Conservation (phyloP, 2,329 filamentous ascomycete genomes). For the Scopulariopsis brevicaulis region DNA sequence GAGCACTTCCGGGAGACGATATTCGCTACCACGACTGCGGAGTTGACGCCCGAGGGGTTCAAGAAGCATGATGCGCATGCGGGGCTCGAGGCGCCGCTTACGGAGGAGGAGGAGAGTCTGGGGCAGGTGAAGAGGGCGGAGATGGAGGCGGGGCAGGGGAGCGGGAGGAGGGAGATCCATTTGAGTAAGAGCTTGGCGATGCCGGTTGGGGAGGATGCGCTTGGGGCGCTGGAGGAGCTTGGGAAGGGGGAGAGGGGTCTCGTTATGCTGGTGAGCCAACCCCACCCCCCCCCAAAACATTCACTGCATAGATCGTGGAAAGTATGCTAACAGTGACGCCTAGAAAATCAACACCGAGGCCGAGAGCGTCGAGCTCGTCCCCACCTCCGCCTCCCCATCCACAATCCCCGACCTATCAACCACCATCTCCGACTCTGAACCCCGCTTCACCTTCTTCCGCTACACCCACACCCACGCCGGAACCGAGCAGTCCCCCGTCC, state of each 20-base stretch:
- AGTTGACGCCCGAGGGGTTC: conserved; percentile 61
- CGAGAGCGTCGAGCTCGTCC: conserved; percentile 58
- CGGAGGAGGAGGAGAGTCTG: conserved; percentile 63
- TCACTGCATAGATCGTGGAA: background rate
- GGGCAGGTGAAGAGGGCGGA: conserved; percentile 66
- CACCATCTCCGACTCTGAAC: conserved; percentile 55
- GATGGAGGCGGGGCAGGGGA: conserved; percentile 61
- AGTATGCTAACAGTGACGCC: background rate
- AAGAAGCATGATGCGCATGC: conserved; percentile 59
- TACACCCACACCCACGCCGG: conserved; percentile 48
- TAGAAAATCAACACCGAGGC: conserved; percentile 62
- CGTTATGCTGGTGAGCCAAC: conserved; percentile 51
- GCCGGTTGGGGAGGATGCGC: conserved; percentile 50
- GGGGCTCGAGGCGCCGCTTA: conserved; percentile 56
- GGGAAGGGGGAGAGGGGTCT: conserved; percentile 38
- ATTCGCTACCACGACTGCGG: conserved; percentile 58
- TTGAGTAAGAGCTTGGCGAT: conserved; percentile 45
- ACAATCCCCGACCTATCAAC: conserved; percentile 45
- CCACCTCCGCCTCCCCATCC: conserved; percentile 35
- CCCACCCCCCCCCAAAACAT: background rate
- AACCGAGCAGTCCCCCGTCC: conserved; percentile 41
- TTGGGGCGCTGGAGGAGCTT: conserved; percentile 51
- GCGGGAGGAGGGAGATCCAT: conserved; percentile 45
- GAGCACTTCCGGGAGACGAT: conserved; percentile 71
- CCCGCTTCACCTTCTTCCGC: conserved; percentile 69